Conservation (phyloP, 495 filamentous ascomycete genomes). For the Penicillium dipodomyicola region DNA sequence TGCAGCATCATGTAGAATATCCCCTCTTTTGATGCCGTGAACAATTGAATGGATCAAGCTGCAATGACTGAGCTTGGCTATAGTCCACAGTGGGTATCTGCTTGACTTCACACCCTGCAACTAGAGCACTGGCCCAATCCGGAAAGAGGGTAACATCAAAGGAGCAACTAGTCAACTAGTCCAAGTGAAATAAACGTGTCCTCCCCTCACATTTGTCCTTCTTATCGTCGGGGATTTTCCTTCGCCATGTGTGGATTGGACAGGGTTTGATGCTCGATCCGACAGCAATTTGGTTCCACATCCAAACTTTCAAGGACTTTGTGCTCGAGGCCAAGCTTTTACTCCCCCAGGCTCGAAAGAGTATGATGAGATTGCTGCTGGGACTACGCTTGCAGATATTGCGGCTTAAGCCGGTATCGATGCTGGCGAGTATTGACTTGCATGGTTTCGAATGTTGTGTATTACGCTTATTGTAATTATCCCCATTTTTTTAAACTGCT, state of each 20-base stretch:
- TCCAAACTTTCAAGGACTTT: not conserved
- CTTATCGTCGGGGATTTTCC: not conserved
- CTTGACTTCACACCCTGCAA: not conserved
- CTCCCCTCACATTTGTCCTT: too few relatives aligned
- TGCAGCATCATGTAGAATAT: not conserved
- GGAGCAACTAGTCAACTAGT: not conserved
- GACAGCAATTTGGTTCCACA: not conserved
- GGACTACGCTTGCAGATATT: constrained; percentile 48
- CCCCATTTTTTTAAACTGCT: not conserved
- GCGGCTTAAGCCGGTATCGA: not conserved
- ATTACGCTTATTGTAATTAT: not conserved
- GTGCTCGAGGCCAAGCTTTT: not conserved
- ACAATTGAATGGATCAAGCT: not conserved
- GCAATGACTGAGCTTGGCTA: not conserved
- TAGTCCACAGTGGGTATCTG: not conserved
- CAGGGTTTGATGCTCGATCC: not conserved
- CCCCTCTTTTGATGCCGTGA: not conserved
- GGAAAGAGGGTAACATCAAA: not conserved
- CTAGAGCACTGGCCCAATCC: not conserved
- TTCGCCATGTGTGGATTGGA: not conserved
- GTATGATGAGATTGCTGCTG: constrained; percentile 53
- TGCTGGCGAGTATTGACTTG: not conserved
- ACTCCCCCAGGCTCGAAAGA: too few relatives aligned
- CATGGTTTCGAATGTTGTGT: not conserved
- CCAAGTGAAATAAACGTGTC: not conserved